Conservation (phyloP, 768 basidiomycete species). For the Xerocomellus intermedius region DNA sequence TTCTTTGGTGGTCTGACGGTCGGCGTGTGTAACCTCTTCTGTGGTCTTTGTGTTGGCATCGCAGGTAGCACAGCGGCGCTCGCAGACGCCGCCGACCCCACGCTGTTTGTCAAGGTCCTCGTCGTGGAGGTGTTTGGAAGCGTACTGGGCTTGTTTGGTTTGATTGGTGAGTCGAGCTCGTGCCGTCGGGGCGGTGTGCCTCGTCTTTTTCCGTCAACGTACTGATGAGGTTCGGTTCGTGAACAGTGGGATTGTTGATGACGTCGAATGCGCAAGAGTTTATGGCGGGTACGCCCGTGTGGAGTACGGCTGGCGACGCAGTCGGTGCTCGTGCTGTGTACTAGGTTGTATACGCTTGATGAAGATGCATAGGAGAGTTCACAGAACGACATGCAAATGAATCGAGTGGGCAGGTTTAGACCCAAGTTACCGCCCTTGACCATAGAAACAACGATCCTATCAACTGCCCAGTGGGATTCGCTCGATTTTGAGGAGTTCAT, state of each 20-base stretch:
- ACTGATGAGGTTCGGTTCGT: not conserved
- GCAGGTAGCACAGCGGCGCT: constrained; percentile 95
- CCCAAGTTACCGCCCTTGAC: no score
- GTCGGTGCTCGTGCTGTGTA: constrained; percentile 36
- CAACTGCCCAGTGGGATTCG: no score
- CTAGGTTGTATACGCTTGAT: constrained; percentile 8
- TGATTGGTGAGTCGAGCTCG: constrained; percentile 69
- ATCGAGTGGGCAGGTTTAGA: no score
- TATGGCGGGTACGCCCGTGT: constrained; percentile 34
- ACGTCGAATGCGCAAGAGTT: constrained; percentile 66
- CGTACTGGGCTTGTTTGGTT: constrained; percentile 88
- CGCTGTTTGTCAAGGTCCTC: constrained; percentile 93
- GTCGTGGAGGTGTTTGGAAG: constrained; percentile 94
- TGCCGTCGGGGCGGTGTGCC: no score
- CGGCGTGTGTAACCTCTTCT: constrained; percentile 91
- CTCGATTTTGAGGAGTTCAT: no score
- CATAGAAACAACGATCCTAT: no score
- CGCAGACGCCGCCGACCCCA: constrained; percentile 92
- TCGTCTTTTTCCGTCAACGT: not conserved
- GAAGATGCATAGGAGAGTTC: not conserved
- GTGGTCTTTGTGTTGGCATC: constrained; percentile 91
- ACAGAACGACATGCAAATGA: not conserved
- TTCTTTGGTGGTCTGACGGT: constrained; percentile 98
- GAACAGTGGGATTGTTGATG: constrained; percentile 77
- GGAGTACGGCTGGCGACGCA: constrained; percentile 26